These are phyloP conservation scores for Hypoxylon rubiginosum DNA, from an alignment of 2,329 filamentous ascomycete species.

Conservation along the genomic window DNA sequence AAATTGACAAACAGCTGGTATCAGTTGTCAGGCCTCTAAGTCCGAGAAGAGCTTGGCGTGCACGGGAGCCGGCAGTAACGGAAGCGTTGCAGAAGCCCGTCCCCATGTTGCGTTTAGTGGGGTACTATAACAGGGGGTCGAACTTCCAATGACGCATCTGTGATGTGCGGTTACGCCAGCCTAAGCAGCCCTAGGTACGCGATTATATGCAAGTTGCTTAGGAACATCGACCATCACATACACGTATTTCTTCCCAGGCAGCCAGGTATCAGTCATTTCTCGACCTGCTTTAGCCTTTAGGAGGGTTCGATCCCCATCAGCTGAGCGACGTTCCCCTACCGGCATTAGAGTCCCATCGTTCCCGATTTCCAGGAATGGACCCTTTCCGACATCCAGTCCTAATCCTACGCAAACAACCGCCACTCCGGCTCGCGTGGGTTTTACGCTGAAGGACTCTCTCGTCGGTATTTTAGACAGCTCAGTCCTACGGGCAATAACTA, in stretches of 20 bases:
- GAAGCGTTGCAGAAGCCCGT: constrained; percentile 5
- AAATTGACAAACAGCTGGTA: constrained; percentile 10
- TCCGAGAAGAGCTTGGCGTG: neutral
- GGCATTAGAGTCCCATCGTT: neutral
- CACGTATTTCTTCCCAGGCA: neutral
- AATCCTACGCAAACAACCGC: constrained; percentile 8
- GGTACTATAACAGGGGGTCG: constrained; percentile 21
- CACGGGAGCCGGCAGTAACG: constrained; percentile 10
- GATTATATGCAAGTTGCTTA: constrained; percentile 13
- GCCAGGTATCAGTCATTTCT: neutral
- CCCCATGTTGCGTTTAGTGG: constrained; percentile 13
- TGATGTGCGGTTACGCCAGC: neutral
- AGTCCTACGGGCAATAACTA: constrained; percentile 5
- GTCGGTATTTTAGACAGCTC: constrained; percentile 8
- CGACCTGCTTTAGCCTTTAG: neutral
- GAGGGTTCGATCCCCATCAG: neutral
- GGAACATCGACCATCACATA: neutral
- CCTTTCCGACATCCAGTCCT: constrained; percentile 15
- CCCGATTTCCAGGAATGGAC: constrained; percentile 29
- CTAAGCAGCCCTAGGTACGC: constrained; percentile 10
- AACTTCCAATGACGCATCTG: constrained; percentile 34
- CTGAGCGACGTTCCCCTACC: neutral
- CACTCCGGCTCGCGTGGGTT: constrained; percentile 15
- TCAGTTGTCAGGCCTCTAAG: constrained; percentile 7
- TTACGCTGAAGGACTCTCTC: constrained; percentile 31